These are phyloP conservation scores for Hygrophorus pudorinus DNA, from an alignment of 768 basidiomycete species.

Conservation along the genomic window DNA sequence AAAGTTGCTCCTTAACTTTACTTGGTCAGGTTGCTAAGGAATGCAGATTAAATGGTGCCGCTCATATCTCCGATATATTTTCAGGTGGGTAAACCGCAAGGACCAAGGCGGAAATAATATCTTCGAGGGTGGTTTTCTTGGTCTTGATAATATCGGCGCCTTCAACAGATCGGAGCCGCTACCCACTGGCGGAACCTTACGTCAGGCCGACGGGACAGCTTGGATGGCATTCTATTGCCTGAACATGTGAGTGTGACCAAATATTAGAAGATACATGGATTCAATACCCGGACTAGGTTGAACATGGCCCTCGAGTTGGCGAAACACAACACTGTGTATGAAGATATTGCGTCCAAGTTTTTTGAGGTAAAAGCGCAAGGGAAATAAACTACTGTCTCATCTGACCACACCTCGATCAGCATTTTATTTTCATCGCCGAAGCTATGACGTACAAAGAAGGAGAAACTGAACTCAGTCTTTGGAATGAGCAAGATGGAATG, in stretches of 20 bases:
- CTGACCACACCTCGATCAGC: constrained; percentile 32
- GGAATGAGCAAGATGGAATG: constrained; percentile 97
- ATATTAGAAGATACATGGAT: constrained; percentile 1
- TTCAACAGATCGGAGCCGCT: constrained; percentile 97
- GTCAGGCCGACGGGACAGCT: constrained; percentile 96
- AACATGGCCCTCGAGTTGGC: constrained; percentile 96
- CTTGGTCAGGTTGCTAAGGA: constrained; percentile 48
- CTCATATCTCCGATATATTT: background rate
- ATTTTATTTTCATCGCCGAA: constrained; percentile 97
- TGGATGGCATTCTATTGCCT: constrained; percentile 99
- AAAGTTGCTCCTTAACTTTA: constrained; percentile 93
- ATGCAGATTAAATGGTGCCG: constrained; percentile 1
- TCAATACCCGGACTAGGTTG: constrained; percentile 41
- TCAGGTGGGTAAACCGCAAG: constrained; percentile 97
- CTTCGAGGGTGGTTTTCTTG: constrained; percentile 97
- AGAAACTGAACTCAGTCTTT: constrained; percentile 73
- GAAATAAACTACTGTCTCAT: background rate
- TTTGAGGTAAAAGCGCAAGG: constrained; percentile 49
- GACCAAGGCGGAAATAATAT: constrained; percentile 92
- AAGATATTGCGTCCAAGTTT: constrained; percentile 98
- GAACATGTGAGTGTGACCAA: constrained; percentile 60
- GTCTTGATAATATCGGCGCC: constrained; percentile 94
- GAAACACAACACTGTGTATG: constrained; percentile 95
- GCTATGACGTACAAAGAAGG: constrained; percentile 91
- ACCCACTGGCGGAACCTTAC: constrained; percentile 87